Evolutionary conservation across 2,329 filamentous ascomycete species (phyloP).

Genomic region (Coniochaeta ligniaria): DNA sequence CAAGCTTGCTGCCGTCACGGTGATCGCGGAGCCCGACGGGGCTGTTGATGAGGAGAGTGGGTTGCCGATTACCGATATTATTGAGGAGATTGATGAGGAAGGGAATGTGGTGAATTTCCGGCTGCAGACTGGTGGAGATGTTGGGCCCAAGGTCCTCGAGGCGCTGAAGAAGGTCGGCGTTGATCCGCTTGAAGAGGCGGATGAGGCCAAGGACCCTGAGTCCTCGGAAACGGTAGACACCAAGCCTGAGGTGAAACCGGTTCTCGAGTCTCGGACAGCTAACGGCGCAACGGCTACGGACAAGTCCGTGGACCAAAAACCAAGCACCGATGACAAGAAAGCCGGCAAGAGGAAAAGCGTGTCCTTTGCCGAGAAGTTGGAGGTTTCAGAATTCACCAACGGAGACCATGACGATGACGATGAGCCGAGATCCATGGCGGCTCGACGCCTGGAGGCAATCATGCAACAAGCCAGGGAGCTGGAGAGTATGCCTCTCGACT

Average conservation of each 20-base stretch:
- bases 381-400: constrained; percentile 6
- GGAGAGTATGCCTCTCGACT: constrained; percentile 35
- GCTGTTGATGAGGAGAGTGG: constrained; percentile 54
- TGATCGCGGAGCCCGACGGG: constrained; percentile 52
- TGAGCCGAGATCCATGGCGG: constrained; percentile 28
- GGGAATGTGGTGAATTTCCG: constrained; percentile 71
- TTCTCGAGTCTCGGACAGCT: not conserved
- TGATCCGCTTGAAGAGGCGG: constrained; percentile 26
- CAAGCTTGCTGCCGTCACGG: constrained; percentile 57
- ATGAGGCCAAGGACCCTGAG: not conserved
- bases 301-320: not conserved
- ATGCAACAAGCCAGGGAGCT: constrained; percentile 48
- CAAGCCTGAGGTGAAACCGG: not conserved
- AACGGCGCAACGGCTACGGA: not conserved
- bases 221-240: not conserved
- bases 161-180: constrained; percentile 72
- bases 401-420: constrained; percentile 26
- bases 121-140: constrained; percentile 59
- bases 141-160: constrained; percentile 61
- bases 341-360: constrained; percentile 46
- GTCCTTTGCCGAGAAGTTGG: constrained; percentile 49
- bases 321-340: not conserved
- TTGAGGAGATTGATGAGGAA: constrained; percentile 86
- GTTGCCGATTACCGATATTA: constrained; percentile 79
- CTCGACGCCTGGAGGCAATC: constrained; percentile 45